Evolutionary conservation across 768 basidiomycete species (phyloP), one percentile per base, ranked within the genome.

Genomic region (Phlegmacium glaucopus): DNA sequence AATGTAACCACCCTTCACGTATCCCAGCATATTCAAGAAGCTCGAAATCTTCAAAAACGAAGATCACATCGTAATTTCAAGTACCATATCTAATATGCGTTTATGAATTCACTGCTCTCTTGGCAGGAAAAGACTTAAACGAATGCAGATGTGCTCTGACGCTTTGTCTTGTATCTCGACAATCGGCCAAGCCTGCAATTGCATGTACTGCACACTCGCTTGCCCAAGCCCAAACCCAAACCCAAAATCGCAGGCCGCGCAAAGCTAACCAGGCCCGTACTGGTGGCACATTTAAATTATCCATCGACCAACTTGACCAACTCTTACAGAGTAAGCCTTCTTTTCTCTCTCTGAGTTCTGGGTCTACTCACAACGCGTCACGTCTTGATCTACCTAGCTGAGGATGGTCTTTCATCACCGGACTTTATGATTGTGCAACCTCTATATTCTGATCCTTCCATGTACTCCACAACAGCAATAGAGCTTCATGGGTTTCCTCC

Each of bases 401-500:
- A 77, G 53, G 62, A 71, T 45, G 79, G 74, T 29, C 70, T 88
- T 38, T 75, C 81, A 13, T 70, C 85, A 11, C 87, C 89, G 11
- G 87, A 92, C 56, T 78, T 92, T 42, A 78, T 90, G 74, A 81
- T 92, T 53, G 71, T 90, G 12, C 87, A 91, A 58, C 69, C 79
- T 39, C 50, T 86, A 22, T 3, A 22, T 22, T 22, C 22, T 16
- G 68, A 67, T 27, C 66, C 71, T 2, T 60, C 66, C 10, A 64
- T 56, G 40, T 62, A 62, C 30, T 63, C 67, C 30, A 61, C 58
- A 32, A 57, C 68, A 17, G 80, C 85, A 1, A 63, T 84, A 42
- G 87, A 90, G 61, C 68, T 90, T 16, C 68, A 85, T 54, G 85
- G 84, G 4, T 90, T 85, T 56, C 90, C 90, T 13, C 90, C 90